Base-by-base conservation (phyloP, 164 flowering plant genomes). In the Berberis vulgaris region DNA sequence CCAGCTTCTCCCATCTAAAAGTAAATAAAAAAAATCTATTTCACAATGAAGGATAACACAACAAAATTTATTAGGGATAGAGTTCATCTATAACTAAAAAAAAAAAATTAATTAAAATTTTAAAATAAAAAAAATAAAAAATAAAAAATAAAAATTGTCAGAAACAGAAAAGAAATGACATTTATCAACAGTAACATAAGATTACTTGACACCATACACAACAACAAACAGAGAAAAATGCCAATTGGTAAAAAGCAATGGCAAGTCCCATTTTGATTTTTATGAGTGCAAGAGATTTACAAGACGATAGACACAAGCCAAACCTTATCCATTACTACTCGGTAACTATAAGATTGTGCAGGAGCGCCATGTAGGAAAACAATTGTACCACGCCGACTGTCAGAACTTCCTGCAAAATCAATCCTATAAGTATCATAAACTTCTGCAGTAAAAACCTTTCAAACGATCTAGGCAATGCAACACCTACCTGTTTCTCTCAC, bases 341-440 rank as follows among this genome's bases (percentile, higher is more conserved):
- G 87, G 65, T 88, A 94, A 72, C 97, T 86, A 65, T 72, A 94
- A 62, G 97, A 94, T 68, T 94, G 99, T 57, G 99, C 81, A 65
- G 97, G 98, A 65, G 98, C 98, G 4, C 99, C 99, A 65, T 94
- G 99, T 59, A 94, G 82, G 66, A 94, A 94, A 53, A 91, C 77
- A 72, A 94, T 61, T 50, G 96, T 86, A 71, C 93, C 96, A 49
- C 93, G 86, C 43, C 75, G 66, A 67, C 85, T 84, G 39, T 77
- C 76, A 45, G 83, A 68, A 12, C 89, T 81, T 68, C 99, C 97
- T 91, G 73, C 68, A 78, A 49, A 47, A 44, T 5, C 43, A 65
- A 57, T 54, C 6, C 26, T 46, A 9, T 38, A 50, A 2, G 12
- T 10, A 57, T 7, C 60, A 57, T 57, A 57, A 57, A 8, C 7